Evolutionary conservation across 2,329 filamentous ascomycete genomes (phyloP), one percentile per base, ranked within the genome.

Genomic region (Ascochyta pisi): DNA sequence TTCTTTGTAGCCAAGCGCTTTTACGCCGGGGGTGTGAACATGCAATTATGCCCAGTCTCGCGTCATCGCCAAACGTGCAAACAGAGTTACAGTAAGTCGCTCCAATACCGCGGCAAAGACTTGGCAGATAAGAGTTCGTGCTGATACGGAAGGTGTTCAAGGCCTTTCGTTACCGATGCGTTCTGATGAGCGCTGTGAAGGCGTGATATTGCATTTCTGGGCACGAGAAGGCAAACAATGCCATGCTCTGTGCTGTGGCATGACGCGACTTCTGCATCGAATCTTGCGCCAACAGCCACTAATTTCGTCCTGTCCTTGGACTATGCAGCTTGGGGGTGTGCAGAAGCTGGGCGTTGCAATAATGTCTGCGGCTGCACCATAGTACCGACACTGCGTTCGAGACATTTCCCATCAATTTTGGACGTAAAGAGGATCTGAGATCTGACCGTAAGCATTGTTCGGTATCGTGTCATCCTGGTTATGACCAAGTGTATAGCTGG

Each of bases 31-130:
- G 51, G 45, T 40, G 38, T 34, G 54, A 50, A 50, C 22, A 51
- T 59, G 55, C 52, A 46, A 53, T 53, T 49, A 42, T 37, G 56
- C 61, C 61, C 56, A 59, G 61, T 43, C 44, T 63, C 54, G 61
- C 61, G 58, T 60, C 53, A 61, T 63, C 56, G 54, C 43, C 16
- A 22, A 62, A 57, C 31, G 23, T 39, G 34, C 45, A 40, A 47
- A 22, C n/a, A 46, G 26, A 27, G 5, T 7, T 15, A 19, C 19
- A 46, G 15, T 9, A 19, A 31, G 2, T 4, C 16, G 5, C 3
- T 15, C 16, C 15, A 29, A 37, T 42, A 35, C 40, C 35, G 29
- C 37, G 33, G 35, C 42, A 19, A 8, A 15, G 16, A 53, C 50
- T 53, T 53, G 43, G 43, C 50, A 41, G 29, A 41, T 27, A 46